Conservation (phyloP, 2,329 filamentous ascomycete species). For the Colletotrichum viniferum region DNA sequence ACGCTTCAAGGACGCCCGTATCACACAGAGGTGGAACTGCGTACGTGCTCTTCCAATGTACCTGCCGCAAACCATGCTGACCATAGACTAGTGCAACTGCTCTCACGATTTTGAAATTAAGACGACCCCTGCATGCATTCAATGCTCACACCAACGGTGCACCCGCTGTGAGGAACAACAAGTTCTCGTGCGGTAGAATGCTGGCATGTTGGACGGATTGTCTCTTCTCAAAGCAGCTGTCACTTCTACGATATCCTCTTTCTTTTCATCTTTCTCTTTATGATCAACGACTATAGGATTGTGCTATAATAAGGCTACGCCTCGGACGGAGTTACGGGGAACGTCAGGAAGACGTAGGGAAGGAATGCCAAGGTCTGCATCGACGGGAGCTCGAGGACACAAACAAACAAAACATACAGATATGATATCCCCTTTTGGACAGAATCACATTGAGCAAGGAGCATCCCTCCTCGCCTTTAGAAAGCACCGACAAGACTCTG, state of each 20-base stretch:
- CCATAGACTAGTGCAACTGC: slow-evolving; percentile 5
- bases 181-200: neutral
- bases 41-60: slow-evolving; percentile 25
- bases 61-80: neutral
- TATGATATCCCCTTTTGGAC: neutral
- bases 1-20: slow-evolving; percentile 19
- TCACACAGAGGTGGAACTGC: slow-evolving; percentile 30
- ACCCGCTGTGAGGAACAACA: neutral
- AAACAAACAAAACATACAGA: neutral
- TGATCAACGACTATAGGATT: neutral
- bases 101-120: neutral
- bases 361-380: neutral
- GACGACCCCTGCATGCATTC: neutral
- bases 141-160: slow-evolving; percentile 7
- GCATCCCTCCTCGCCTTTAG: neutral
- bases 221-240: neutral
- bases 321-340: neutral
- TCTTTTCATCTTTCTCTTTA: neutral
- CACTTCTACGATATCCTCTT: neutral
- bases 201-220: neutral
- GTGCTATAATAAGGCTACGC: neutral
- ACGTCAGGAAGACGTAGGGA: neutral
- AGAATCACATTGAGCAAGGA: neutral
- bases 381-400: neutral
- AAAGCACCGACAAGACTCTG: neutral